A percentile compares a stretch with the other conserved stretches of the same genome.
Conservation (phyloP, 2,329 filamentous ascomycete genomes). For the Zymoseptoria ardabiliae region DNA sequence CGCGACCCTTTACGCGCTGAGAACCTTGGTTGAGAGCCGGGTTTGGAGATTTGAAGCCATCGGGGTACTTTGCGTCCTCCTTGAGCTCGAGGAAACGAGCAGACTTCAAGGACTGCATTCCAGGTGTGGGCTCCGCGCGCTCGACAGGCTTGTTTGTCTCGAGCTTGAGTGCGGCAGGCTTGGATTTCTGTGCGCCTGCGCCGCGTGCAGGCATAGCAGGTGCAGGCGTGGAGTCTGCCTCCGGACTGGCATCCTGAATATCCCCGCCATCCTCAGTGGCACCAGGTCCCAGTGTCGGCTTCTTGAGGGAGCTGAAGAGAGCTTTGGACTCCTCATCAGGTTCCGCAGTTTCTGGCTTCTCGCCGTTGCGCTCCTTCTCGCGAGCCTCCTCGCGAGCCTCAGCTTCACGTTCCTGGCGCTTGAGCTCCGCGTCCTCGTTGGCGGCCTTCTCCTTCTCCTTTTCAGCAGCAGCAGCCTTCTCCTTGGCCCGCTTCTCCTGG, state of each 20-base stretch:
- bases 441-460: slow-evolving; percentile 47
- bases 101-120: slow-evolving; percentile 86
- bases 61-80: slow-evolving; percentile 67
- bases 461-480: slow-evolving; percentile 41
- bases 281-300: slow-evolving; percentile 42
- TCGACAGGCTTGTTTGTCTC: slow-evolving; percentile 81
- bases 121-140: slow-evolving; percentile 85
- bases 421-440: slow-evolving; percentile 48
- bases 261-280: slow-evolving; percentile 29
- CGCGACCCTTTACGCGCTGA: slow-evolving; percentile 69
- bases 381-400: slow-evolving; percentile 41
- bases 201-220: slow-evolving; percentile 25
- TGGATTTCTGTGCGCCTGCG: slow-evolving; percentile 58
- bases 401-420: slow-evolving; percentile 42
- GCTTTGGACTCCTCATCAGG: slow-evolving; percentile 36
- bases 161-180: slow-evolving; percentile 84
- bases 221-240: slow-evolving; percentile 11
- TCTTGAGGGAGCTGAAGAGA: slow-evolving; percentile 43
- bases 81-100: slow-evolving; percentile 80
- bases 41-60: slow-evolving; percentile 80
- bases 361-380: slow-evolving; percentile 29
- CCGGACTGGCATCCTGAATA: slow-evolving; percentile 32
- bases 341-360: slow-evolving; percentile 15
- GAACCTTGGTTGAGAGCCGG: slow-evolving; percentile 80
- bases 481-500: slow-evolving; percentile 62